Percentiles rank a stretch among this genome's conserved stretches.
phyloP scores from a whole-genome alignment of 306 rosid species.

The Albizia julibrissin region DNA sequence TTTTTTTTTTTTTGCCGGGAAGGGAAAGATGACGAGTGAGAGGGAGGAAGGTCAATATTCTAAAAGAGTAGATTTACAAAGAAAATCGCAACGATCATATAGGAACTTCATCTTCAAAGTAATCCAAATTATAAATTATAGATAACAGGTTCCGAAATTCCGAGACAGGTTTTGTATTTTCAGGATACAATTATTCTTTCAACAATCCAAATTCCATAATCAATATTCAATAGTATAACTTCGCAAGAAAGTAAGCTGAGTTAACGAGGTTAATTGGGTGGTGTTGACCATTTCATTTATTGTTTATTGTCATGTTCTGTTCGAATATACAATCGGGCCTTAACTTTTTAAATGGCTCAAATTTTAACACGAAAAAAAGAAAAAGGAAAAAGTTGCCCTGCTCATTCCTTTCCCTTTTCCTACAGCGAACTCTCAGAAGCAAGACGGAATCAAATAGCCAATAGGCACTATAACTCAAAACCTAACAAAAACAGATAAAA shows the following conservation, averaged over 20 bases:
- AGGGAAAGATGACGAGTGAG: background rate
- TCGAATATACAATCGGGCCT: background rate
- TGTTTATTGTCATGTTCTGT: background rate
- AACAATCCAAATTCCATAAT: background rate
- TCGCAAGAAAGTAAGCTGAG: background rate
- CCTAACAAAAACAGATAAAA: background rate
- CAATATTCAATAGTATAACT: too few species aligned
- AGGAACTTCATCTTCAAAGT: background rate
- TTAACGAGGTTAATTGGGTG: conserved; percentile 2
- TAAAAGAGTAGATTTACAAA: background rate
- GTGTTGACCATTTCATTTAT: background rate
- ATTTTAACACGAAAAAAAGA: background rate
- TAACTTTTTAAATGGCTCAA: background rate
- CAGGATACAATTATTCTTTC: background rate
- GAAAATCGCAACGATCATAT: background rate
- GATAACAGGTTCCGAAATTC: background rate
- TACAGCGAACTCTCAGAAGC: conserved; percentile 1
- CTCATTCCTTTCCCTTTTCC: conserved; percentile 11
- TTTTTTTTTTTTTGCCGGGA: background rate
- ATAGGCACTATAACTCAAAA: background rate
- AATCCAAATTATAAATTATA: background rate
- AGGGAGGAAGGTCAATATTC: background rate
- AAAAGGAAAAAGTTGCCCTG: background rate
- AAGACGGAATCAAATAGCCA: conserved; percentile 21
- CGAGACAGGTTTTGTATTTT: background rate